phyloP scores from a whole-genome alignment of 352 stramenopile species.

The Phytophthora quininea region DNA sequence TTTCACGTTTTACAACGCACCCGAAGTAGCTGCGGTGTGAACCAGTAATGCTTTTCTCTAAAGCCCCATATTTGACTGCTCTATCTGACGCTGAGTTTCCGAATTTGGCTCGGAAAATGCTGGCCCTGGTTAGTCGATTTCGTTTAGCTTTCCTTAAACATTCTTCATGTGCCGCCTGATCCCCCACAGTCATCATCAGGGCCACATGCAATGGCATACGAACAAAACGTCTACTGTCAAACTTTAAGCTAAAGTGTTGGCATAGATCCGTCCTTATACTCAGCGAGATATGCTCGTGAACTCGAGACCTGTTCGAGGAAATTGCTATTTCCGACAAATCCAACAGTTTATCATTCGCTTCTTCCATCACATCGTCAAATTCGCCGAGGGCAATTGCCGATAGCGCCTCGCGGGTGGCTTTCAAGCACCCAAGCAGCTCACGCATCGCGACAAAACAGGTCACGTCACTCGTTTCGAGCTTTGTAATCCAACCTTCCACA shows the following conservation, averaged over 20 bases:
- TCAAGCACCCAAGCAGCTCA: slow-evolving; percentile 41
- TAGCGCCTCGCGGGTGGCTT: slow-evolving; percentile 36
- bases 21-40: slow-evolving; percentile 29
- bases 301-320: slow-evolving; percentile 32
- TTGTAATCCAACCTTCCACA: slow-evolving; percentile 51
- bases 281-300: slow-evolving; percentile 53
- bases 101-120: slow-evolving; percentile 18
- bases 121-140: slow-evolving; percentile 11
- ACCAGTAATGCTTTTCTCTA: slow-evolving; percentile 27
- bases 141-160: slow-evolving; percentile 34
- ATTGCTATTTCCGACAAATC: slow-evolving; percentile 23
- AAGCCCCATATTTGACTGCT: slow-evolving; percentile 13
- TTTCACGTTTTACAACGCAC: slow-evolving; percentile 8
- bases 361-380: slow-evolving; percentile 43
- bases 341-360: slow-evolving; percentile 34
- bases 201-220: slow-evolving; percentile 35
- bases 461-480: slow-evolving; percentile 63
- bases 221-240: slow-evolving; percentile 45
- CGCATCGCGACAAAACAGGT: slow-evolving; percentile 60
- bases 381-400: slow-evolving; percentile 28
- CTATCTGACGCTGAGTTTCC: slow-evolving; percentile 10
- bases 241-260: slow-evolving; percentile 62
- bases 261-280: slow-evolving; percentile 64
- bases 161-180: slow-evolving; percentile 30
- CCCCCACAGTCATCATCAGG: slow-evolving; percentile 26